Percentiles rank a stretch among this genome's conserved stretches.
Conservation (phyloP, 768 basidiomycete genomes). For the Russula dissimulans region DNA sequence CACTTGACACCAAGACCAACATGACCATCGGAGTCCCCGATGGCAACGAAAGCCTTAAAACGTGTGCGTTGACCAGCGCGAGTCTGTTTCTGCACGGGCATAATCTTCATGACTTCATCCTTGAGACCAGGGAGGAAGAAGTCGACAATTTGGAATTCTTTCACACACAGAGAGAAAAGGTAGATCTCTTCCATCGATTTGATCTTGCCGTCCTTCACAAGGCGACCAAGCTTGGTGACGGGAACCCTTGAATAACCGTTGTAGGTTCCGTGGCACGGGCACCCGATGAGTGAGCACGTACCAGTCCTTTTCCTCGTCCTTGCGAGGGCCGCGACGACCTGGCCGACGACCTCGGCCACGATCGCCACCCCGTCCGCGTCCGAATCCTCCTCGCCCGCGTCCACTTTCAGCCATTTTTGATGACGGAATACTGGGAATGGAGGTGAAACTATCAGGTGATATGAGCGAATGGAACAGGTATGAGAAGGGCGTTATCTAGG, state of each 20-base stretch:
- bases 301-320: slow-evolving; percentile 99
- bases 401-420: slow-evolving; percentile 74
- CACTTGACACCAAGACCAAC: slow-evolving; percentile 99
- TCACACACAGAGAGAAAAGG: slow-evolving; percentile 99
- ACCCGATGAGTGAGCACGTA: slow-evolving; percentile 31
- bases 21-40: slow-evolving; percentile 97
- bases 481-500: slow-evolving; percentile 7
- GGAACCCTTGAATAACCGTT: slow-evolving; percentile 55
- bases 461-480: neutral
- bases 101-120: slow-evolving; percentile 99
- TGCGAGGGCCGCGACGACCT: slow-evolving; percentile 91
- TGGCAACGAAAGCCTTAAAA: slow-evolving; percentile 99
- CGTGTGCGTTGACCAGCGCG: slow-evolving; percentile 98
- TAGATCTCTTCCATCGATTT: slow-evolving; percentile 99
- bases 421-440: slow-evolving; percentile 21
- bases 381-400: slow-evolving; percentile 87
- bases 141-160: slow-evolving; percentile 99
- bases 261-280: slow-evolving; percentile 7
- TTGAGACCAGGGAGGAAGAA: slow-evolving; percentile 98
- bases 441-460: neutral
- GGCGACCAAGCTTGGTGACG: slow-evolving; percentile 97
- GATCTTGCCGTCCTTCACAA: slow-evolving; percentile 99
- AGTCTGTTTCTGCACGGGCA: slow-evolving; percentile 99
- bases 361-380: slow-evolving; percentile 69
- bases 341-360: slow-evolving; percentile 58